Evolutionary conservation across 2,329 filamentous ascomycete species (phyloP).

Genomic region (Fusarium dimerum): DNA sequence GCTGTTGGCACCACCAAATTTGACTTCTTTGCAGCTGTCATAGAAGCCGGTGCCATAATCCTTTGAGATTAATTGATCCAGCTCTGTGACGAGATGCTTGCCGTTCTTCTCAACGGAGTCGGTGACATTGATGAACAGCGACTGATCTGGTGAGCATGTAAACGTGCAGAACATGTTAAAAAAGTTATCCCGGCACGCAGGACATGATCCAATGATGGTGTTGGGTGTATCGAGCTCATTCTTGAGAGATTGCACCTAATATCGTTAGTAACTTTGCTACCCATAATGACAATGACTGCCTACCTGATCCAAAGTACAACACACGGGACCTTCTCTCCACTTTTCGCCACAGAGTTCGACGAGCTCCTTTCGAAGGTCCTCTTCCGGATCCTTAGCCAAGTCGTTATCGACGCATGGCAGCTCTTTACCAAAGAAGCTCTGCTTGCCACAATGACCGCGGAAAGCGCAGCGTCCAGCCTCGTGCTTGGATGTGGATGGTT

Average conservation of each 20-base stretch:
- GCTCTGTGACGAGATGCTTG: conserved; percentile 73
- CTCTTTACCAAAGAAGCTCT: conserved; percentile 85
- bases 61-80: conserved; percentile 86
- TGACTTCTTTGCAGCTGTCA: conserved; percentile 98
- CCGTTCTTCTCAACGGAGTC: conserved; percentile 62
- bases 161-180: conserved; percentile 98
- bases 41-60: conserved; percentile 88
- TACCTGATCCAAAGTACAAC: conserved; percentile 81
- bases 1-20: conserved; percentile 91
- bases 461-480: conserved; percentile 89
- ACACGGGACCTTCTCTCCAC: conserved; percentile 83
- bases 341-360: conserved; percentile 83
- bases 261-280: conserved; percentile 9
- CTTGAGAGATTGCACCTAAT: conserved; percentile 74
- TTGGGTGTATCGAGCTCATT: conserved; percentile 85
- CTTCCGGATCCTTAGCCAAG: conserved; percentile 72
- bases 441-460: conserved; percentile 86
- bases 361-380: conserved; percentile 72
- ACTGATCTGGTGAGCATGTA: conserved; percentile 96
- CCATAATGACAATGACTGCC: conserved; percentile 21
- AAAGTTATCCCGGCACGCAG: conserved; percentile 97
- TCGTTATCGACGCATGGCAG: conserved; percentile 93
- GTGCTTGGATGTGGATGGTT: conserved; percentile 61
- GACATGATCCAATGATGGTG: conserved; percentile 87
- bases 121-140: conserved; percentile 91